Percentiles rank a stretch among this genome's conserved stretches.
These are phyloP conservation scores for Sarcocystis neurona DNA, from an alignment of 169 alveolate genomes.

Conservation along the genomic window DNA sequence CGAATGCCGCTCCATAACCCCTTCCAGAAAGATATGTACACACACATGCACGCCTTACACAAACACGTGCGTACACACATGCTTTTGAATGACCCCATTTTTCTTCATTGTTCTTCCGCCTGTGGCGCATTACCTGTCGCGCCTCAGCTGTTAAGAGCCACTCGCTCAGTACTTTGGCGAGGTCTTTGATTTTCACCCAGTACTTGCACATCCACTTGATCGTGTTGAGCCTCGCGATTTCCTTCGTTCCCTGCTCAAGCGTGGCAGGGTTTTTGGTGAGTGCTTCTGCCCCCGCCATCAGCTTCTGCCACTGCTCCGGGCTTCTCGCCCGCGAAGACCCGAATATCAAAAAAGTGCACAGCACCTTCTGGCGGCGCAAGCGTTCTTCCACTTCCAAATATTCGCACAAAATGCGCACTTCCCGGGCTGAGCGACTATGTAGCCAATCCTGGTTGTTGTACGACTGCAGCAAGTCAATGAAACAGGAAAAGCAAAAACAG, in stretches of 20 bases:
- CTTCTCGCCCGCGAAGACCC: constrained; percentile 71
- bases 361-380: constrained; percentile 66
- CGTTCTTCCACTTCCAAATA: constrained; percentile 72
- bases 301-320: constrained; percentile 24
- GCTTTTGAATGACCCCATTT: too few relatives aligned
- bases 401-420: constrained; percentile 75
- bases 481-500: too few relatives aligned
- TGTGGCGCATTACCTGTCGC: constrained; percentile 14
- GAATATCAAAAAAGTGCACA: constrained; percentile 70
- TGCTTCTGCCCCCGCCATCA: background rate
- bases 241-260: background rate
- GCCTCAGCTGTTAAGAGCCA: constrained; percentile 52
- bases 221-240: background rate
- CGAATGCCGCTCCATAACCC: too few relatives aligned
- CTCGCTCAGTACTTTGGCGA: constrained; percentile 20
- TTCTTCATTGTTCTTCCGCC: too few relatives aligned
- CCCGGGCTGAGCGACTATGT: constrained; percentile 70
- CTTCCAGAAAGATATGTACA: too few relatives aligned
- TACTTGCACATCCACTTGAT: constrained; percentile 52
- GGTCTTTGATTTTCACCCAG: constrained; percentile 33
- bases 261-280: constrained; percentile 1
- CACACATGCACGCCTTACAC: too few relatives aligned
- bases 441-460: constrained; percentile 71
- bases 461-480: too few relatives aligned
- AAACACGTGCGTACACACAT: too few relatives aligned